phyloP scores from a whole-genome alignment of 805 yeast genomes.

The Candida railenensis region DNA sequence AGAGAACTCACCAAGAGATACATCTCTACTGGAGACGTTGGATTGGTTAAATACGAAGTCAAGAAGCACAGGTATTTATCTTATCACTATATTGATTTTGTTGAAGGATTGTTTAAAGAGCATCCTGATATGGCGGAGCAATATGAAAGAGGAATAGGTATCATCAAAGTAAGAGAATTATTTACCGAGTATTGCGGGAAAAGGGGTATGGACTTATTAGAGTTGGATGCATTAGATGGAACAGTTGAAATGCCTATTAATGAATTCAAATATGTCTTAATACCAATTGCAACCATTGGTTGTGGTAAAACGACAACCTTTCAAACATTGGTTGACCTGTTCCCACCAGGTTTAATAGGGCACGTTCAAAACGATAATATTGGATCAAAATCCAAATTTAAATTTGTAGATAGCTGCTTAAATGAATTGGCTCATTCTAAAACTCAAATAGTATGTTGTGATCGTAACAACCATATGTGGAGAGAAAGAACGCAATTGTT shows the following conservation, averaged over 20 bases:
- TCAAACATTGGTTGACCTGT: constrained; percentile 53
- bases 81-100: constrained; percentile 64
- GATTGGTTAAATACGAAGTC: constrained; percentile 7
- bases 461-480: constrained; percentile 76
- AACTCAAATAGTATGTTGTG: constrained; percentile 60
- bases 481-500: constrained; percentile 71
- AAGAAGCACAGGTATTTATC: constrained; percentile 57
- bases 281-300: constrained; percentile 89
- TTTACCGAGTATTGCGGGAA: constrained; percentile 55
- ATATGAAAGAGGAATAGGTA: constrained; percentile 62
- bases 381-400: constrained; percentile 44
- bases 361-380: constrained; percentile 83
- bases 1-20: constrained; percentile 78
- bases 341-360: constrained; percentile 58
- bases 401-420: constrained; percentile 49
- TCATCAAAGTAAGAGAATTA: constrained; percentile 66
- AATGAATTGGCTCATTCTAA: constrained; percentile 23
- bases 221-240: constrained; percentile 40
- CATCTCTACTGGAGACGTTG: constrained; percentile 33
- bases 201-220: constrained; percentile 58
- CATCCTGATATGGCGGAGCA: constrained; percentile 46
- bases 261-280: constrained; percentile 53
- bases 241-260: constrained; percentile 9
- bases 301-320: constrained; percentile 92
- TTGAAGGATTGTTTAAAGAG: constrained; percentile 50